These are phyloP conservation scores for Phlegmacium glaucopus DNA, from an alignment of 768 basidiomycete species.

Conservation along the genomic window DNA sequence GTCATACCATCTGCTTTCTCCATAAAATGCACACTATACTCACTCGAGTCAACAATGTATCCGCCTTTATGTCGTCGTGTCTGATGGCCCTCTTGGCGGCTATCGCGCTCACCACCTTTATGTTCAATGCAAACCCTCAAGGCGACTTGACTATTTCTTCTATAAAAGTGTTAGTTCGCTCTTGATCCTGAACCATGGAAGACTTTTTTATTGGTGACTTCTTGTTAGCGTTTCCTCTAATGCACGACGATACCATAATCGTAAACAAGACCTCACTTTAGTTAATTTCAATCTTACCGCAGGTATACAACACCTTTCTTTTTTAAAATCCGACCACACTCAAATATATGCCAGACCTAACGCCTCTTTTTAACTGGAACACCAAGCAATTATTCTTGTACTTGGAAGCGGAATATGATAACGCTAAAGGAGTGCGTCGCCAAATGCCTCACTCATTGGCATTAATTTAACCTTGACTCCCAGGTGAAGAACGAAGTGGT, in stretches of 20 bases:
- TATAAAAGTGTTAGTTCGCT: constrained; percentile 68
- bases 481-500: constrained; percentile 56
- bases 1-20: constrained; percentile 2
- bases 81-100: constrained; percentile 66
- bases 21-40: constrained; percentile 64
- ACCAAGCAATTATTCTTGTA: constrained; percentile 94
- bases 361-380: constrained; percentile 90
- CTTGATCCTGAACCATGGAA: background rate
- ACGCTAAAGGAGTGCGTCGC: constrained; percentile 61
- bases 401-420: constrained; percentile 80
- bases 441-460: background rate
- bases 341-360: constrained; percentile 51
- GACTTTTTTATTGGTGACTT: background rate
- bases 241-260: constrained; percentile 51
- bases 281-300: constrained; percentile 79
- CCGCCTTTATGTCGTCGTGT: constrained; percentile 71
- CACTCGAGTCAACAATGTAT: constrained; percentile 70
- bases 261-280: constrained; percentile 74
- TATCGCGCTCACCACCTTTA: constrained; percentile 71
- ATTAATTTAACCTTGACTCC: background rate
- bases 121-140: constrained; percentile 56
- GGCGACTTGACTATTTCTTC: constrained; percentile 57
- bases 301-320: constrained; percentile 42
- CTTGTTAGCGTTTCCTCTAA: constrained; percentile 33
- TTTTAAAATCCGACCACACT: background rate